These are phyloP conservation scores for Lophiotrema nucula DNA, from an alignment of 495 filamentous ascomycete species.

Conservation along the genomic window DNA sequence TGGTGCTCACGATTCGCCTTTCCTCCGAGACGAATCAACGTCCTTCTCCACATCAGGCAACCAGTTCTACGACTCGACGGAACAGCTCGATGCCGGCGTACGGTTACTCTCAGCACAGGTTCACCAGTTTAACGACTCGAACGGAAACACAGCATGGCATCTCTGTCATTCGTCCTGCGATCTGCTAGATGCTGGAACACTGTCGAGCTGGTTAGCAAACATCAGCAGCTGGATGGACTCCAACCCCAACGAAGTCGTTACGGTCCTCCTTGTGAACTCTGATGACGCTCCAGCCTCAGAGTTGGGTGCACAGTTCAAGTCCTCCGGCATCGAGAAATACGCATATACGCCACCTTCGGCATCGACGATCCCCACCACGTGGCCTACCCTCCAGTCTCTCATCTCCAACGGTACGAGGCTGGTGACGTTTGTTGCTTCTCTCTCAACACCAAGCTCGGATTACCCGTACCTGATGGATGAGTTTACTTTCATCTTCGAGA, in stretches of 20 bases:
- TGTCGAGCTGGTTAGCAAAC: slow-evolving; percentile 36
- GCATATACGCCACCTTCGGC: slow-evolving; percentile 35
- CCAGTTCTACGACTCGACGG: slow-evolving; percentile 41
- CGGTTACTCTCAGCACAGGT: slow-evolving; percentile 42
- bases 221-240: slow-evolving; percentile 42
- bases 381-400: slow-evolving; percentile 41
- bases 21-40: slow-evolving; percentile 52
- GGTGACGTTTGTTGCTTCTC: slow-evolving; percentile 40
- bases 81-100: slow-evolving; percentile 43
- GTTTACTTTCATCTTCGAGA: slow-evolving; percentile 45
- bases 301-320: slow-evolving; percentile 33
- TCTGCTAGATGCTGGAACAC: slow-evolving; percentile 39
- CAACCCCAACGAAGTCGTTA: slow-evolving; percentile 45
- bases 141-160: slow-evolving; percentile 32
- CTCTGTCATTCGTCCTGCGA: slow-evolving; percentile 42
- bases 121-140: slow-evolving; percentile 30
- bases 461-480: slow-evolving; percentile 44
- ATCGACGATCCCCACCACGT: slow-evolving; percentile 19
- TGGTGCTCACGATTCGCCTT: slow-evolving; percentile 64
- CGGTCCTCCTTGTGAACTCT: slow-evolving; percentile 42
- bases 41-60: slow-evolving; percentile 39
- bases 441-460: slow-evolving; percentile 22
- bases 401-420: slow-evolving; percentile 40
- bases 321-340: slow-evolving; percentile 37
- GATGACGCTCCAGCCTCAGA: slow-evolving; percentile 33